phyloP scores from a whole-genome alignment of 2,329 filamentous ascomycete genomes.

The Pseudogymnoascus sp. region DNA sequence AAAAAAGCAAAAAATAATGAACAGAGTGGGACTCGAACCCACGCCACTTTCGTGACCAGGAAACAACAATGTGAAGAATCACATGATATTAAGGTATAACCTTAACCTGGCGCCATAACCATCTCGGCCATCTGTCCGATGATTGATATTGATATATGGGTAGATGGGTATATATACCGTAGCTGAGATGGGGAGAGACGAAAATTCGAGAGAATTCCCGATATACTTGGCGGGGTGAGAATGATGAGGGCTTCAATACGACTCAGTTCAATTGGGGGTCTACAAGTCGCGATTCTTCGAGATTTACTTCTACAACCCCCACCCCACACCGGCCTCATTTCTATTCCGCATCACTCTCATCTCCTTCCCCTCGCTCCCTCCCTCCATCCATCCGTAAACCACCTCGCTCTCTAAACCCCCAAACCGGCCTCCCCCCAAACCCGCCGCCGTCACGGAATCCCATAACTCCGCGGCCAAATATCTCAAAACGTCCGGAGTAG shows the following conservation, averaged over 20 bases:
- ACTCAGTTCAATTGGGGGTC: neutral
- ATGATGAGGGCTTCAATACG: neutral
- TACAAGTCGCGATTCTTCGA: neutral
- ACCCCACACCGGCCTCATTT: no score
- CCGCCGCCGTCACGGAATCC: neutral
- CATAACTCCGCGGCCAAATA: neutral
- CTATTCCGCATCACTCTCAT: no score
- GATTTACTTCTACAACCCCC: no score
- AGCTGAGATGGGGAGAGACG: neutral
- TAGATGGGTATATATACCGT: neutral
- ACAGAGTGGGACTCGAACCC: slow-evolving; percentile 35
- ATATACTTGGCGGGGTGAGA: neutral
- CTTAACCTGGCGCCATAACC: neutral
- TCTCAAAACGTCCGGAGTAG: no score
- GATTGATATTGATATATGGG: neutral
- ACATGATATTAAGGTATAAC: no score
- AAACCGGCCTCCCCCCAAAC: neutral
- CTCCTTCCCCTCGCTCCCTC: neutral
- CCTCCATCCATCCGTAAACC: neutral
- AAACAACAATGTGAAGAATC: slow-evolving; percentile 15
- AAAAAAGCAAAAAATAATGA: slow-evolving; percentile 16
- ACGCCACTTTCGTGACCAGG: slow-evolving; percentile 34
- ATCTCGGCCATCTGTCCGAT: neutral
- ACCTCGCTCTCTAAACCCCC: neutral
- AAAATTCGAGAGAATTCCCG: neutral